Conservation (phyloP, 2,329 filamentous ascomycete species). For the Fusarium sp. region DNA sequence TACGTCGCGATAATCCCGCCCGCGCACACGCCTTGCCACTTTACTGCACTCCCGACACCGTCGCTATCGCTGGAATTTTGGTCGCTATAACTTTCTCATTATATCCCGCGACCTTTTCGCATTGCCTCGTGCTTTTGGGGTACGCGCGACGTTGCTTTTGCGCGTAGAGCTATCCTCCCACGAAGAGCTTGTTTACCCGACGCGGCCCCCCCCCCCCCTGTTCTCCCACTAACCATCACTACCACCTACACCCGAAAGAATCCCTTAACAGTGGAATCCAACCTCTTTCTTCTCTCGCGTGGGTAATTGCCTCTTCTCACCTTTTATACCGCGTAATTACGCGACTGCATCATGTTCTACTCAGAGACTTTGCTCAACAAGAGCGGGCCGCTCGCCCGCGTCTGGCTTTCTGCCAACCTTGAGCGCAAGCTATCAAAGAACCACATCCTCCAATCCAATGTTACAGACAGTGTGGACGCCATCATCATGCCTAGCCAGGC, state of each 20-base stretch:
- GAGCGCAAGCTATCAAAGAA: constrained; percentile 99
- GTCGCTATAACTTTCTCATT: constrained; percentile 38
- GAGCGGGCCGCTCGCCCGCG: constrained; percentile 94
- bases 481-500: constrained; percentile 95
- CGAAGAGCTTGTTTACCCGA: constrained; percentile 48
- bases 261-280: constrained; percentile 17
- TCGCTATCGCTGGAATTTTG: constrained; percentile 36
- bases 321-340: constrained; percentile 44
- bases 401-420: constrained; percentile 97
- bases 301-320: constrained; percentile 23
- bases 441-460: constrained; percentile 92
- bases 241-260: constrained; percentile 11
- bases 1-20: constrained; percentile 37
- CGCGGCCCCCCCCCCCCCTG: too few relatives aligned
- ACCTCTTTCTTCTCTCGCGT: neutral
- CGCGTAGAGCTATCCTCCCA: constrained; percentile 46
- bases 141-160: constrained; percentile 40
- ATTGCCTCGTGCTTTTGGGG: constrained; percentile 45
- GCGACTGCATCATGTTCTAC: constrained; percentile 82
- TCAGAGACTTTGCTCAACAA: constrained; percentile 95
- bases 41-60: constrained; percentile 35
- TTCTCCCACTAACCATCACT: constrained; percentile 25
- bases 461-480: constrained; percentile 92
- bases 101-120: constrained; percentile 35
- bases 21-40: constrained; percentile 37